Conservation (phyloP, 768 basidiomycete genomes). For the Lyophyllum semitale region DNA sequence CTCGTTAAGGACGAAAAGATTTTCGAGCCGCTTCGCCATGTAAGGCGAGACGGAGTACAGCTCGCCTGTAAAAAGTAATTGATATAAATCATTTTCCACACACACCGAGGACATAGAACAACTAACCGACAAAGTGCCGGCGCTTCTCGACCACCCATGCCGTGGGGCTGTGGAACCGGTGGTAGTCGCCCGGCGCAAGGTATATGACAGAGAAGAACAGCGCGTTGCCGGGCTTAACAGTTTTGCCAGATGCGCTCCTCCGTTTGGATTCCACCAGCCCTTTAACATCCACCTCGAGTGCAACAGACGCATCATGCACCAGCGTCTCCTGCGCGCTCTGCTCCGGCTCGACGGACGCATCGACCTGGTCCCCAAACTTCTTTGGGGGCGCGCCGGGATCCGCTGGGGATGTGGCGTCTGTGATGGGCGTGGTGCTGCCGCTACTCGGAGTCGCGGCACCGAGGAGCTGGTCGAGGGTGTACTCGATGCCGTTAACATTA, state of each 20-base stretch:
- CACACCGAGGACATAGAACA: not conserved
- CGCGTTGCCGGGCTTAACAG: conserved; percentile 72
- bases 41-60: conserved; percentile 96
- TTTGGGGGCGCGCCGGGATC: conserved; percentile 31
- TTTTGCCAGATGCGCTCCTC: conserved; percentile 41
- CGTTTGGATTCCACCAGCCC: conserved; percentile 29
- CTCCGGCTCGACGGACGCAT: conserved; percentile 68
- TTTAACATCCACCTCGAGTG: conserved; percentile 66
- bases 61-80: conserved; percentile 57
- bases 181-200: conserved; percentile 97
- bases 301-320: conserved; percentile 72
- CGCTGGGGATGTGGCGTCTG: conserved; percentile 28
- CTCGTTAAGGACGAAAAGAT: conserved; percentile 97
- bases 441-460: conserved; percentile 38
- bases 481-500: conserved; percentile 95
- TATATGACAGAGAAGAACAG: conserved; percentile 96
- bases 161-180: conserved; percentile 94
- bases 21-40: conserved; percentile 88
- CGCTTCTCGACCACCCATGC: conserved; percentile 97
- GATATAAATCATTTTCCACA: not conserved
- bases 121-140: conserved; percentile 87
- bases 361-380: conserved; percentile 70
- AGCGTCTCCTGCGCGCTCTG: conserved; percentile 55
- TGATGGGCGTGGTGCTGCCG: conserved; percentile 37
- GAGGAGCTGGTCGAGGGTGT: conserved; percentile 88